A percentile compares a stretch with the other conserved stretches of the same genome.
phyloP scores from a whole-genome alignment of 768 basidiomycete species.

The Podaxis sp. region DNA sequence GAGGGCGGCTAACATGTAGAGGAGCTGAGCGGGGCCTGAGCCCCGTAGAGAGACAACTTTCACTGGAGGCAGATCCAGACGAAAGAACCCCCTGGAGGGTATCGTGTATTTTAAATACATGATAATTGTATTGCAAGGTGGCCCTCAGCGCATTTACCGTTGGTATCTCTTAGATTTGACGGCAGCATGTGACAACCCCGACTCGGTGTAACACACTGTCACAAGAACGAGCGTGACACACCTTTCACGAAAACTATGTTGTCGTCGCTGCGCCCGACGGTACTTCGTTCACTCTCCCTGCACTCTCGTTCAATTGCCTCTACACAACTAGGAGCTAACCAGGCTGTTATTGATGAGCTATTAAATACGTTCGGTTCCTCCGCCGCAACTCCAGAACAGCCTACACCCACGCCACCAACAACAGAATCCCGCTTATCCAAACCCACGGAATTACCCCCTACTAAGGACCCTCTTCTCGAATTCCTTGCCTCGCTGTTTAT shows the following conservation, averaged over 20 bases:
- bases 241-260: conserved; percentile 18
- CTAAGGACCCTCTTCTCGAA: conserved; percentile 70
- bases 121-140: too few relatives aligned
- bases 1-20: too few relatives aligned
- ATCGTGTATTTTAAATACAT: too few relatives aligned
- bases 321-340: conserved; percentile 16
- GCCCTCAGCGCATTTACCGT: too few relatives aligned
- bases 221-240: background rate
- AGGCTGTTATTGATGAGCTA: conserved; percentile 21
- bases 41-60: too few relatives aligned
- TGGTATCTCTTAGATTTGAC: too few relatives aligned
- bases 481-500: conserved; percentile 65
- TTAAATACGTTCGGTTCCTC: conserved; percentile 18
- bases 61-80: too few relatives aligned
- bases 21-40: too few relatives aligned
- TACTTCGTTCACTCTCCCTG: conserved; percentile 18
- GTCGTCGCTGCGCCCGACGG: conserved; percentile 20
- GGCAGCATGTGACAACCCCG: too few relatives aligned
- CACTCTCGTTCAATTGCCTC: conserved; percentile 15
- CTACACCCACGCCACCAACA: conserved; percentile 1
- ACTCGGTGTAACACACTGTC: background rate
- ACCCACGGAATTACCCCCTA: conserved; percentile 65
- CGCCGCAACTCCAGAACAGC: conserved; percentile 9
- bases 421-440: conserved; percentile 4
- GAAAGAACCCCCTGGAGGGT: too few relatives aligned